phyloP scores from a whole-genome alignment of 2,329 filamentous ascomycete genomes.

The Dryadomyces sulphureus region DNA sequence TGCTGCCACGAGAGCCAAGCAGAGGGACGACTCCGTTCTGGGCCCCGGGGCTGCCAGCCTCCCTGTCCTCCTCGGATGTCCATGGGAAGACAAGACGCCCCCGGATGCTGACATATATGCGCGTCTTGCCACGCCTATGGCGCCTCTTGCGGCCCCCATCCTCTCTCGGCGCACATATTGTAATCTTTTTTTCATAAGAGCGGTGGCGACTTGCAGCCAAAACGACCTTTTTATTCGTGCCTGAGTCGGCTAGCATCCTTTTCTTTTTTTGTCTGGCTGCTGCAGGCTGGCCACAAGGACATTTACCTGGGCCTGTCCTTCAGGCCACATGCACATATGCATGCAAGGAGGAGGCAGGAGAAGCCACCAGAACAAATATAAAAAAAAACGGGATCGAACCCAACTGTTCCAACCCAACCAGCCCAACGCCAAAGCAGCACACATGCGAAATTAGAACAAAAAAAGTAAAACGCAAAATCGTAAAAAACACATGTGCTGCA shows the following conservation, averaged over 20 bases:
- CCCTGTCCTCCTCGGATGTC: too few species aligned
- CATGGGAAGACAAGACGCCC: too few species aligned
- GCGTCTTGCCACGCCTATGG: too few species aligned
- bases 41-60: background rate
- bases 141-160: too few species aligned
- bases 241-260: background rate
- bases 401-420: constrained; percentile 1
- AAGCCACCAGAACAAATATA: background rate
- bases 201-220: background rate
- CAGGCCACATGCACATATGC: background rate
- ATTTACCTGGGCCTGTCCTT: background rate
- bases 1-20: background rate
- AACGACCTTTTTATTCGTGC: background rate
- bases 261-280: background rate
- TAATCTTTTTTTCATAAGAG: background rate
- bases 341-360: background rate
- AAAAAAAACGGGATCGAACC: background rate
- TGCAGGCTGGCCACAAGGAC: background rate
- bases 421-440: constrained; percentile 4
- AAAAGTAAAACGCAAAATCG: background rate
- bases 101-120: too few species aligned
- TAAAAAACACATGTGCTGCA: background rate
- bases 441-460: too few species aligned
- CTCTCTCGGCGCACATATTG: background rate
- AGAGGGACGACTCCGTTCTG: background rate